phyloP scores from a whole-genome alignment of 2,329 filamentous ascomycete genomes.

The Aspergillus amoenus region DNA sequence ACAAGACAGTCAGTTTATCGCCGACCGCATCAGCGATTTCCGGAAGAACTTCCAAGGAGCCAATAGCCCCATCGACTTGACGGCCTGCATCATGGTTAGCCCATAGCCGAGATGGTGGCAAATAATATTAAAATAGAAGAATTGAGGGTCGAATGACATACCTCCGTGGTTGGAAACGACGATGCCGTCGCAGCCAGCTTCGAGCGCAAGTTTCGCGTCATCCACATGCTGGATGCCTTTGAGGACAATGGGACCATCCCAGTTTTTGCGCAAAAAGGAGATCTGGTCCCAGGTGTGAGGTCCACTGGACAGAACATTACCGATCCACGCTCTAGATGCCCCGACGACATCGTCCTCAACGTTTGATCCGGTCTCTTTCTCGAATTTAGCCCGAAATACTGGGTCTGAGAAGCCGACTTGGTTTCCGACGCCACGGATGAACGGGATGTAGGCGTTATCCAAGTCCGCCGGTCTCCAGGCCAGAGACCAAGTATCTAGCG shows the following conservation, averaged over 20 bases:
- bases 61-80: slow-evolving; percentile 53
- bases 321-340: slow-evolving; percentile 56
- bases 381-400: slow-evolving; percentile 60
- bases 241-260: slow-evolving; percentile 63
- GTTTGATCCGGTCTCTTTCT: slow-evolving; percentile 46
- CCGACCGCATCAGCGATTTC: slow-evolving; percentile 62
- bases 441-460: slow-evolving; percentile 56
- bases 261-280: slow-evolving; percentile 57
- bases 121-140: not conserved
- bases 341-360: slow-evolving; percentile 50
- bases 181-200: slow-evolving; percentile 50
- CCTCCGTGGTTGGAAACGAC: slow-evolving; percentile 56
- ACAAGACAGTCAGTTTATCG: slow-evolving; percentile 47
- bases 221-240: slow-evolving; percentile 58
- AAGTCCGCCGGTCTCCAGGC: slow-evolving; percentile 68
- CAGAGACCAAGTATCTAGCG: slow-evolving; percentile 69
- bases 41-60: slow-evolving; percentile 54
- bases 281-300: slow-evolving; percentile 64
- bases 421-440: slow-evolving; percentile 59
- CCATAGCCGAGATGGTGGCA: not conserved
- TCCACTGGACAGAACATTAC: slow-evolving; percentile 52
- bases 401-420: slow-evolving; percentile 66
- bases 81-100: slow-evolving; percentile 30
- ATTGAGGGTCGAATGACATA: slow-evolving; percentile 10
- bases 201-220: slow-evolving; percentile 47